Percentiles rank a stretch among this genome's conserved stretches.
Evolutionary conservation across 768 basidiomycete genomes (phyloP).

Genomic region (Atractiella rhizophila): DNA sequence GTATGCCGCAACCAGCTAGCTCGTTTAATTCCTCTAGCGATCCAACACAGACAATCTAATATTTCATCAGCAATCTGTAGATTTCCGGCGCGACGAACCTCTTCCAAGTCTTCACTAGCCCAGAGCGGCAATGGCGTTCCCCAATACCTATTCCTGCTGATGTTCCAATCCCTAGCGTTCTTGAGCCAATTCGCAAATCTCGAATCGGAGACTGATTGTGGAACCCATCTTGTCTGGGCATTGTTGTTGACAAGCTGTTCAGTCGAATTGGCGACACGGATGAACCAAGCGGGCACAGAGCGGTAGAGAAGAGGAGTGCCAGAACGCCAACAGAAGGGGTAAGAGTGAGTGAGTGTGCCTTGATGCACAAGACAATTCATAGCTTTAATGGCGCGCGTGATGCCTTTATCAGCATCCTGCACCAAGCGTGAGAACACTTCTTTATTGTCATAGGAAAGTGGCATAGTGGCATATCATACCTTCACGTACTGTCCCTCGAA

Average conservation of each 20-base stretch:
- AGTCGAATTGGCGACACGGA: conserved; percentile 57
- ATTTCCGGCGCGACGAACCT: conserved; percentile 32
- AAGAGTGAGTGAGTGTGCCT: conserved; percentile 62
- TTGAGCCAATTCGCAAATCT: conserved; percentile 93
- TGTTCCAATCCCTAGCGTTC: conserved; percentile 97
- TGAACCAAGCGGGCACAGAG: conserved; percentile 88
- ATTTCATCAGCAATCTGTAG: no score
- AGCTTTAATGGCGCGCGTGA: conserved; percentile 67
- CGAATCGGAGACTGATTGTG: conserved; percentile 63
- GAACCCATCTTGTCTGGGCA: conserved; percentile 79
- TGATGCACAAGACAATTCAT: conserved; percentile 71
- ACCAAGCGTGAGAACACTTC: conserved; percentile 1
- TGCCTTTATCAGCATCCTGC: conserved; percentile 75
- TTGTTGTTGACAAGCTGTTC: conserved; percentile 78
- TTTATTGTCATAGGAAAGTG: neutral
- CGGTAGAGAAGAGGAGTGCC: conserved; percentile 87
- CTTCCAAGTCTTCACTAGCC: conserved; percentile 75
- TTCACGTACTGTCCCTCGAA: conserved; percentile 74
- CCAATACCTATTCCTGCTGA: conserved; percentile 98
- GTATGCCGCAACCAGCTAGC: conserved; percentile 61
- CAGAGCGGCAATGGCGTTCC: conserved; percentile 92
- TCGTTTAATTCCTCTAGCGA: conserved; percentile 69
- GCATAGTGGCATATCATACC: conserved; percentile 20
- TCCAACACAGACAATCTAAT: conserved; percentile 37
- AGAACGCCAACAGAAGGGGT: conserved; percentile 98